phyloP scores from a whole-genome alignment of 345 rosid species.

The Murraya paniculata region DNA sequence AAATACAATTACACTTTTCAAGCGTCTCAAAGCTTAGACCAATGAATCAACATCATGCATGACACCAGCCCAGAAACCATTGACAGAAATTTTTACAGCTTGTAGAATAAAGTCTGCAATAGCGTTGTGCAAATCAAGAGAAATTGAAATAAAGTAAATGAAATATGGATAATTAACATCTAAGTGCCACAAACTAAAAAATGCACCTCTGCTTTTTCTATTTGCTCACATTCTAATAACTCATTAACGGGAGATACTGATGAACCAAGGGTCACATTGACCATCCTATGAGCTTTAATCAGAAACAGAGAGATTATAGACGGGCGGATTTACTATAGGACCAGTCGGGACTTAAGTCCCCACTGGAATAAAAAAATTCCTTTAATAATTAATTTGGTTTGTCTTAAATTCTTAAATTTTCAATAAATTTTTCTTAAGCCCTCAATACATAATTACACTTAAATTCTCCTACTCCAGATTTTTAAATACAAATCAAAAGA shows the following conservation, averaged over 20 bases:
- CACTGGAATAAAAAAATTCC: too few relatives aligned
- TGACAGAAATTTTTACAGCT: conserved; percentile 87
- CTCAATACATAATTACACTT: too few relatives aligned
- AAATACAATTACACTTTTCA: conserved; percentile 38
- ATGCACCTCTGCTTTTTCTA: conserved; percentile 86
- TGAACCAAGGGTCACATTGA: conserved; percentile 90
- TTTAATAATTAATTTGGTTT: too few relatives aligned
- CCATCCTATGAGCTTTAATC: conserved; percentile 40
- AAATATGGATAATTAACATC: not conserved
- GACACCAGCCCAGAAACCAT: conserved; percentile 97
- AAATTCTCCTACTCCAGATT: too few relatives aligned
- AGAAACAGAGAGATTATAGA: not conserved
- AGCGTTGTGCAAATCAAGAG: conserved; percentile 56
- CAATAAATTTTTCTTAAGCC: too few relatives aligned
- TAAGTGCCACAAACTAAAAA: not conserved
- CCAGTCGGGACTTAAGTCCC: too few relatives aligned
- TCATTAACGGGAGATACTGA: conserved; percentile 86
- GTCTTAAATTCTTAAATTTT: too few relatives aligned
- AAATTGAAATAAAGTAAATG: conserved; percentile 6
- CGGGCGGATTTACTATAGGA: too few relatives aligned
- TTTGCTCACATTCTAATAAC: conserved; percentile 93
- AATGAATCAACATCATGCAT: conserved; percentile 96
- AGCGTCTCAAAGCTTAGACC: conserved; percentile 81
- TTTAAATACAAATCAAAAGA: too few relatives aligned
- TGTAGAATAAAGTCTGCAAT: conserved; percentile 88